phyloP scores from a whole-genome alignment of 441 rosid species.

The Daphne laureola region DNA sequence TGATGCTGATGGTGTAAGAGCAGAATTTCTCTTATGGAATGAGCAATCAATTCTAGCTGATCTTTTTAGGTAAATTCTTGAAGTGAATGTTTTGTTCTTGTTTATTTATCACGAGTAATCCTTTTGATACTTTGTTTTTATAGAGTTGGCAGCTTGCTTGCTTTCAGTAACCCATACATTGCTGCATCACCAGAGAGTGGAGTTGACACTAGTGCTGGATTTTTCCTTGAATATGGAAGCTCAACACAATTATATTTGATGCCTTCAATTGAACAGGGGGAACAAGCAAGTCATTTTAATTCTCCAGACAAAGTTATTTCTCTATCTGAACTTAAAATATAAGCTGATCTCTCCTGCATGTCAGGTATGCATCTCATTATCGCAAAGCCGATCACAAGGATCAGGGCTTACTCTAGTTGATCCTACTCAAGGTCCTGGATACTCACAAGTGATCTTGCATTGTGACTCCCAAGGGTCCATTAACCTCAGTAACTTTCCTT shows the following conservation, averaged over 20 bases:
- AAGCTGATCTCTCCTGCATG: constrained; percentile 15
- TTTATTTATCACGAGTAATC: constrained; percentile 2
- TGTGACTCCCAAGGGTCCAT: constrained; percentile 81
- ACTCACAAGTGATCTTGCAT: constrained; percentile 82
- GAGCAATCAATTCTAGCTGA: constrained; percentile 75
- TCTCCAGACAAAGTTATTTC: not conserved
- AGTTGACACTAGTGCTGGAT: constrained; percentile 41
- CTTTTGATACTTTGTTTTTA: constrained; percentile 14
- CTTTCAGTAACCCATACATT: constrained; percentile 80
- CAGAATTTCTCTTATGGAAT: constrained; percentile 84
- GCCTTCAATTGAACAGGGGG: constrained; percentile 77
- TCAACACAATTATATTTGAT: constrained; percentile 82
- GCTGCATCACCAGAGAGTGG: constrained; percentile 51
- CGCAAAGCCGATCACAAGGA: constrained; percentile 65
- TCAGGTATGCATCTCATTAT: constrained; percentile 62
- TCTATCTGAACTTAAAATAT: constrained; percentile 10
- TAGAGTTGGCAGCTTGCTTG: constrained; percentile 87
- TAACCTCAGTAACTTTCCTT: constrained; percentile 81
- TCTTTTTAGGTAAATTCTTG: constrained; percentile 65
- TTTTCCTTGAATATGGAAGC: constrained; percentile 91
- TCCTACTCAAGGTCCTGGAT: constrained; percentile 44
- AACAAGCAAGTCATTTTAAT: constrained; percentile 40
- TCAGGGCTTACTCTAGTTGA: constrained; percentile 47
- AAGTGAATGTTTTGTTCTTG: constrained; percentile 13
- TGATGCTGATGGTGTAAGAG: constrained; percentile 57